phyloP scores from a whole-genome alignment of 768 basidiomycete species.

The Crucibulum laeve region DNA sequence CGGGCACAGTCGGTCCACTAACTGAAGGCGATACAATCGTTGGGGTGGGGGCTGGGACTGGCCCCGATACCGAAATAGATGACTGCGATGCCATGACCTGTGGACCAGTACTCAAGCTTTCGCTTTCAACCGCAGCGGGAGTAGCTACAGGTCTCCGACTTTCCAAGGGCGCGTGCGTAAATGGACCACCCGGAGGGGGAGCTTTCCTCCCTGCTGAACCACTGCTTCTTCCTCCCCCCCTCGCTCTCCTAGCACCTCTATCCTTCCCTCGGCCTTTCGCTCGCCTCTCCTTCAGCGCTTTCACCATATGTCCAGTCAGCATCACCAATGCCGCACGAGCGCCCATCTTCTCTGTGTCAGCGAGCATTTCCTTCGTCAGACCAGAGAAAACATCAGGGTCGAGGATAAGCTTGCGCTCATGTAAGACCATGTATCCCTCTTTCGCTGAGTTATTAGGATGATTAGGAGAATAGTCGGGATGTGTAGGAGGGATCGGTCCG shows the following conservation, averaged over 20 bases:
- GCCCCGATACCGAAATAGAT: too few species aligned
- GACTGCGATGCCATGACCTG: too few species aligned
- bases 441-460: slow-evolving; percentile 46
- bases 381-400: slow-evolving; percentile 83
- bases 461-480: slow-evolving; percentile 45
- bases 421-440: slow-evolving; percentile 70
- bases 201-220: slow-evolving; percentile 24
- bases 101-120: too few species aligned
- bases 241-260: slow-evolving; percentile 25
- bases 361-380: slow-evolving; percentile 67
- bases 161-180: slow-evolving; percentile 42
- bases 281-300: slow-evolving; percentile 73
- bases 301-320: slow-evolving; percentile 80
- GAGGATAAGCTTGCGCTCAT: slow-evolving; percentile 79
- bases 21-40: too few species aligned
- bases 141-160: slow-evolving; percentile 2
- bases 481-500: slow-evolving; percentile 64
- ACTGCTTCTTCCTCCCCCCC: slow-evolving; percentile 20
- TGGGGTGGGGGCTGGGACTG: too few species aligned
- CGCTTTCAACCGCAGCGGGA: too few species aligned
- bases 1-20: too few species aligned
- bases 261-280: slow-evolving; percentile 42
- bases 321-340: slow-evolving; percentile 79
- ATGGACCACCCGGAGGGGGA: slow-evolving; percentile 19
- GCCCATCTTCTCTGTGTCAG: slow-evolving; percentile 74